Conservation (phyloP, 805 yeast genomes). For the Clavispora vitiphila region DNA sequence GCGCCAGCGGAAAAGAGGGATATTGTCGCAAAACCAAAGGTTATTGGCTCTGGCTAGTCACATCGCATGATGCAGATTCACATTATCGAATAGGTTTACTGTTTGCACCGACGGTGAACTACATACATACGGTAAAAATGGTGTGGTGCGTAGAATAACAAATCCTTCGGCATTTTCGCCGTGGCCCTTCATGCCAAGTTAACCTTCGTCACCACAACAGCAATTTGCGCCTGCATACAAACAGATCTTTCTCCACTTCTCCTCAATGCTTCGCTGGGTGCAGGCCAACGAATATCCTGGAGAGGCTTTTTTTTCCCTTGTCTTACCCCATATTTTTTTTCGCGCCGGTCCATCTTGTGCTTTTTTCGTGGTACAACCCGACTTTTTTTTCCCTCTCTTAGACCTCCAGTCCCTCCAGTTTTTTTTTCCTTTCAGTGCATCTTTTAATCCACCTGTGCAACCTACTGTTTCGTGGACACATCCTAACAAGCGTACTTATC, state of each 20-base stretch:
- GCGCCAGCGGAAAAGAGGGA: no score
- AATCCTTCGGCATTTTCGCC: no score
- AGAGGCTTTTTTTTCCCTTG: constrained; percentile 13
- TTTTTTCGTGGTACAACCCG: neutral
- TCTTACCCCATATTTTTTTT: constrained; percentile 16
- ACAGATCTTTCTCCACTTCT: constrained; percentile 16
- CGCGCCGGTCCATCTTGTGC: neutral
- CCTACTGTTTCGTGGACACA: neutral
- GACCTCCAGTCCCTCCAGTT: neutral
- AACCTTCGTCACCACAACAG: no score
- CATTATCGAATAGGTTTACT: no score
- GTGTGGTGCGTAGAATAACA: no score
- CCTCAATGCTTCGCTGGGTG: constrained; percentile 9
- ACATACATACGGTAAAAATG: no score
- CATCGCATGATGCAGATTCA: no score
- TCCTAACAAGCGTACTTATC: neutral
- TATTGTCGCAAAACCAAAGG: no score
- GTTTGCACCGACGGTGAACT: no score
- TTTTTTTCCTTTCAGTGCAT: neutral
- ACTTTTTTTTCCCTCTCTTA: neutral
- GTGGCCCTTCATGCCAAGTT: no score
- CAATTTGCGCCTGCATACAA: neutral
- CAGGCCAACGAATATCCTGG: constrained; percentile 10
- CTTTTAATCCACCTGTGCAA: neutral
- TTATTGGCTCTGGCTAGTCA: no score